Percentiles rank a stretch among this genome's conserved stretches.
Conservation (phyloP, 2,329 filamentous ascomycete species). For the Zymoseptoria crescenta region DNA sequence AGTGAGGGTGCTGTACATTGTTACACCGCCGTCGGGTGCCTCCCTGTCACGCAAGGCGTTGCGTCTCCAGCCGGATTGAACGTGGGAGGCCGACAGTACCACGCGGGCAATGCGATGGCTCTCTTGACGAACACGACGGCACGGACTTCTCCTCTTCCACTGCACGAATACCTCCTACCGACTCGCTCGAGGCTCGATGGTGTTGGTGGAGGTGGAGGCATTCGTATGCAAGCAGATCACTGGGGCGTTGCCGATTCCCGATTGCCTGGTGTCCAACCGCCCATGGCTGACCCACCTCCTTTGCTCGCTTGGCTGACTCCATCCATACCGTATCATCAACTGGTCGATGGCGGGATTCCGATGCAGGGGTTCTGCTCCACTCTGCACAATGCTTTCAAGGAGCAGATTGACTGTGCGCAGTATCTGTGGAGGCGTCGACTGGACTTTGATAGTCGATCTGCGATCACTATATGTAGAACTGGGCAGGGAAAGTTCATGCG, state of each 20-base stretch:
- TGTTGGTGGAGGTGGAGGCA: neutral
- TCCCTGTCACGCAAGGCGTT: neutral
- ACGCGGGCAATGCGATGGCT: neutral
- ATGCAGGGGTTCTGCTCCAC: neutral
- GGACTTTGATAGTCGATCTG: no score
- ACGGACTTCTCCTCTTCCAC: neutral
- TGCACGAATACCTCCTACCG: neutral
- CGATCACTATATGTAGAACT: neutral
- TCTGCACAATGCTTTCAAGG: neutral
- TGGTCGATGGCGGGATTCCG: neutral
- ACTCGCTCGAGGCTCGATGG: neutral
- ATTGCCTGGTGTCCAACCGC: neutral
- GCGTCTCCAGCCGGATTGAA: neutral
- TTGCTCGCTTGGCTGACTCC: neutral
- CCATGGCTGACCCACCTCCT: neutral
- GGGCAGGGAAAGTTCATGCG: neutral
- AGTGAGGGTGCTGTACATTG: neutral
- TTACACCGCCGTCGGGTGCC: neutral
- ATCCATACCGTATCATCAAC: neutral
- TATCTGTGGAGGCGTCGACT: no score
- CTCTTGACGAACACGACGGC: neutral
- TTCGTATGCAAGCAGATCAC: neutral
- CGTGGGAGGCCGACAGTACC: neutral
- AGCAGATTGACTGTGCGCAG: no score
- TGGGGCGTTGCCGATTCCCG: neutral